phyloP scores from a whole-genome alignment of 805 yeast genomes.

The Candida easanensis region DNA sequence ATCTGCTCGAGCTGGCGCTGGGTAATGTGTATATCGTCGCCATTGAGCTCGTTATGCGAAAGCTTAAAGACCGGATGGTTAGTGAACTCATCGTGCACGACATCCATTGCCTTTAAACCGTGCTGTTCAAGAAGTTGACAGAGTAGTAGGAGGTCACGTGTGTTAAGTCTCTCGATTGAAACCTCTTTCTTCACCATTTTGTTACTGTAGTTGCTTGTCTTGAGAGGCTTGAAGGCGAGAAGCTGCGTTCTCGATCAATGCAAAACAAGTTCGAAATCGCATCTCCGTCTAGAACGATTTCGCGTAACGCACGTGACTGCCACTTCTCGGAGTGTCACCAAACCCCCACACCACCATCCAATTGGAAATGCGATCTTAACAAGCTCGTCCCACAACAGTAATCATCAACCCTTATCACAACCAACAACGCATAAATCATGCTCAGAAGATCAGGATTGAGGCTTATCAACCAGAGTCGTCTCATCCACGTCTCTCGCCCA shows the following conservation, averaged over 20 bases:
- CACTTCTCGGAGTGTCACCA: too few relatives aligned
- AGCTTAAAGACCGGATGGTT: conserved; percentile 23
- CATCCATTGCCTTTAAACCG: conserved; percentile 13
- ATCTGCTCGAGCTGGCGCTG: conserved; percentile 6
- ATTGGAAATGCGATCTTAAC: neutral
- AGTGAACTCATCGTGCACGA: conserved; percentile 14
- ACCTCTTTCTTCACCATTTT: conserved; percentile 8
- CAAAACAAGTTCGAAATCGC: too few relatives aligned
- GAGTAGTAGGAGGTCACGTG: conserved; percentile 23
- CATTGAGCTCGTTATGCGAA: conserved; percentile 24
- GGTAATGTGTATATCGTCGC: conserved; percentile 9
- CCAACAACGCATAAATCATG: neutral
- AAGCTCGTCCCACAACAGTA: neutral
- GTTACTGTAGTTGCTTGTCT: neutral
- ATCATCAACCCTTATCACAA: neutral
- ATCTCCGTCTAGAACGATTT: too few relatives aligned
- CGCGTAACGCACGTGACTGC: too few relatives aligned
- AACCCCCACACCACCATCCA: neutral
- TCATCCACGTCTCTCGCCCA: neutral
- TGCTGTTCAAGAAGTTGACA: conserved; percentile 24
- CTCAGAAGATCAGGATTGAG: neutral
- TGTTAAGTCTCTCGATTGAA: conserved; percentile 17
- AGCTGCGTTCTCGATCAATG: too few relatives aligned
- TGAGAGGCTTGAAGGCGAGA: too few relatives aligned
- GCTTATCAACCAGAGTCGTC: neutral